phyloP scores from a whole-genome alignment of 768 basidiomycete species.

The Termitomyces heimii region DNA sequence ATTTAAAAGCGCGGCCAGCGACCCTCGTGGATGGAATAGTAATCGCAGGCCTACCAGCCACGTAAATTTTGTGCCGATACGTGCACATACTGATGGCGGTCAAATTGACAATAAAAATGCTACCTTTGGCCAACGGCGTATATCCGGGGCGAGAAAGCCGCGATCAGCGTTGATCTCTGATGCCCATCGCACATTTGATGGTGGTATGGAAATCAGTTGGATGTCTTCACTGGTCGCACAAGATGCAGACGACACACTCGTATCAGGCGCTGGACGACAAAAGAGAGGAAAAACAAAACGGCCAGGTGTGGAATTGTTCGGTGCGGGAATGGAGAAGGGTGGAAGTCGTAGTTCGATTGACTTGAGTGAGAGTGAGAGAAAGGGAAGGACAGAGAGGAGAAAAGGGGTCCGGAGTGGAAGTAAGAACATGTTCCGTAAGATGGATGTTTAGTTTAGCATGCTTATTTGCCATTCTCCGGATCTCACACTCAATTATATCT shows the following conservation, averaged over 20 bases:
- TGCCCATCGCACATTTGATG: slow-evolving; percentile 35
- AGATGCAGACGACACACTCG: slow-evolving; percentile 27
- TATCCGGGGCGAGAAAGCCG: slow-evolving; percentile 14
- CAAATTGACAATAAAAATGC: slow-evolving; percentile 40
- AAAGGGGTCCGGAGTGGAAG: slow-evolving; percentile 84
- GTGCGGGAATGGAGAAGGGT: slow-evolving; percentile 86
- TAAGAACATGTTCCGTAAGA: slow-evolving; percentile 69
- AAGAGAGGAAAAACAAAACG: slow-evolving; percentile 31
- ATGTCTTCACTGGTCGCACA: slow-evolving; percentile 50
- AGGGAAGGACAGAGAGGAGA: slow-evolving; percentile 75
- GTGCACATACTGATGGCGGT: slow-evolving; percentile 29
- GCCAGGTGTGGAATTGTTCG: slow-evolving; percentile 75
- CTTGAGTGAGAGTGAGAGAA: slow-evolving; percentile 60
- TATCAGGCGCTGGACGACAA: slow-evolving; percentile 18
- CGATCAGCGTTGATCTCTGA: slow-evolving; percentile 8
- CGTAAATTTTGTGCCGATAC: slow-evolving; percentile 64
- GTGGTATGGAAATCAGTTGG: slow-evolving; percentile 83
- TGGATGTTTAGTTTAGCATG: slow-evolving; percentile 19
- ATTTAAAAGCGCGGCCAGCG: slow-evolving; percentile 38
- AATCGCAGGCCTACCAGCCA: slow-evolving; percentile 26
- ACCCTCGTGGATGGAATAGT: slow-evolving; percentile 37
- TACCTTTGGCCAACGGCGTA: slow-evolving; percentile 68
- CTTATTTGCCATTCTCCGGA: neutral
- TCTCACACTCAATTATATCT: too few relatives aligned
- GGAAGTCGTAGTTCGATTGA: slow-evolving; percentile 40